Conservation (phyloP, 148 eudicot species). For the Rhododendron vialii region DNA sequence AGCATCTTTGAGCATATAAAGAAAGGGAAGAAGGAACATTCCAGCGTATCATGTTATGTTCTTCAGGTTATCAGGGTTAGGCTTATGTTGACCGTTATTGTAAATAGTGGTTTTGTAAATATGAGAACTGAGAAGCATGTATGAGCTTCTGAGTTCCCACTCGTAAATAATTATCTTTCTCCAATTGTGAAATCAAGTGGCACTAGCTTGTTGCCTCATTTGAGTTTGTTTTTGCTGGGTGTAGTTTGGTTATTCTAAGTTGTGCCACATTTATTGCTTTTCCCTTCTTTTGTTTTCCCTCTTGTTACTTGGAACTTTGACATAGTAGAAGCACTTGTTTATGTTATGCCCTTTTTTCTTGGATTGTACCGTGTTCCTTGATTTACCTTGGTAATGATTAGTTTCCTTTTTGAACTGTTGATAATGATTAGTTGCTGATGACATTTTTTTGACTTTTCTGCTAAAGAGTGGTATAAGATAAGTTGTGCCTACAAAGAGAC, state of each 20-base stretch:
- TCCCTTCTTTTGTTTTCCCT: neutral
- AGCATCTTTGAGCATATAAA: neutral
- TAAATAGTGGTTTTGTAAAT: conserved; percentile 11
- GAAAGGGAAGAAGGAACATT: neutral
- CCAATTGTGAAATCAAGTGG: neutral
- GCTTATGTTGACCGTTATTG: neutral
- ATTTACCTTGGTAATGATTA: neutral
- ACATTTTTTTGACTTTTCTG: neutral
- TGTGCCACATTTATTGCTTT: neutral
- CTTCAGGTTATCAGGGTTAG: neutral
- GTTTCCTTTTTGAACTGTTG: neutral
- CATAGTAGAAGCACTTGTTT: neutral
- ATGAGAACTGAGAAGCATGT: neutral
- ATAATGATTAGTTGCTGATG: neutral
- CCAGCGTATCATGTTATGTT: neutral
- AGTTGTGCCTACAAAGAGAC: neutral
- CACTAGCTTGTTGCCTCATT: neutral
- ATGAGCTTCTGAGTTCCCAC: conserved; percentile 9
- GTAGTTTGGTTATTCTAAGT: neutral
- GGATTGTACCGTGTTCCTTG: neutral
- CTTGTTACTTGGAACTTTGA: conserved; percentile 1
- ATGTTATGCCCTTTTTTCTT: neutral
- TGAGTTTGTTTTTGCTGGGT: neutral
- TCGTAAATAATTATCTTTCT: conserved; percentile 22
- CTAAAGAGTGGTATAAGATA: neutral